These are phyloP conservation scores for Ambrosiella beaveri DNA, from an alignment of 2,329 filamentous ascomycete species.

Conservation along the genomic window DNA sequence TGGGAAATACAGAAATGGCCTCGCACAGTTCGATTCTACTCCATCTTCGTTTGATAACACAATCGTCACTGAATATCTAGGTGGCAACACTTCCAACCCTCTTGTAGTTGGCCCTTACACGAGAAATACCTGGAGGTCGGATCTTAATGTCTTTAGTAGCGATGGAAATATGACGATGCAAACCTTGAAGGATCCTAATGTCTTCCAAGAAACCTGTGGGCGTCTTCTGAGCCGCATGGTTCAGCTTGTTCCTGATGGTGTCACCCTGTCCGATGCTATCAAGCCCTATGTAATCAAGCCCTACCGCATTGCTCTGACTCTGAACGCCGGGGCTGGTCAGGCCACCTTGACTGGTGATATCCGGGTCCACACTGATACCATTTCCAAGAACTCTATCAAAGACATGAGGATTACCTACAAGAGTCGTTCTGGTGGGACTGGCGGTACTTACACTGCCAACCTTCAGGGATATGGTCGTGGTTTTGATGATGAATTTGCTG, in stretches of 20 bases:
- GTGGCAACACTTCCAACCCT: slow-evolving; percentile 35
- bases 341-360: slow-evolving; percentile 38
- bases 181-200: slow-evolving; percentile 26
- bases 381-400: slow-evolving; percentile 25
- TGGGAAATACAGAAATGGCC: slow-evolving; percentile 26
- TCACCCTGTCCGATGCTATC: slow-evolving; percentile 34
- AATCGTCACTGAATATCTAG: slow-evolving; percentile 39
- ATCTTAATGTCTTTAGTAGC: slow-evolving; percentile 37
- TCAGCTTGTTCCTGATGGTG: slow-evolving; percentile 36
- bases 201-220: slow-evolving; percentile 32
- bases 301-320: slow-evolving; percentile 35
- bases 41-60: slow-evolving; percentile 36
- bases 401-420: slow-evolving; percentile 37
- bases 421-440: slow-evolving; percentile 31
- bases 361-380: slow-evolving; percentile 35
- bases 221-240: slow-evolving; percentile 42
- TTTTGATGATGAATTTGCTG: slow-evolving; percentile 41
- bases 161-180: slow-evolving; percentile 39
- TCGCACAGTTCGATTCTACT: slow-evolving; percentile 30
- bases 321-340: slow-evolving; percentile 30
- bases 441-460: slow-evolving; percentile 4
- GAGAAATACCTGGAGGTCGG: slow-evolving; percentile 29
- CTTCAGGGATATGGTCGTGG: slow-evolving; percentile 26
- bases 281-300: slow-evolving; percentile 43
- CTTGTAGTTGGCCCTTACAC: slow-evolving; percentile 35